Evolutionary conservation across 345 rosid species (phyloP), one percentile per base, ranked within the genome.

Genomic region (Populus simonii): DNA sequence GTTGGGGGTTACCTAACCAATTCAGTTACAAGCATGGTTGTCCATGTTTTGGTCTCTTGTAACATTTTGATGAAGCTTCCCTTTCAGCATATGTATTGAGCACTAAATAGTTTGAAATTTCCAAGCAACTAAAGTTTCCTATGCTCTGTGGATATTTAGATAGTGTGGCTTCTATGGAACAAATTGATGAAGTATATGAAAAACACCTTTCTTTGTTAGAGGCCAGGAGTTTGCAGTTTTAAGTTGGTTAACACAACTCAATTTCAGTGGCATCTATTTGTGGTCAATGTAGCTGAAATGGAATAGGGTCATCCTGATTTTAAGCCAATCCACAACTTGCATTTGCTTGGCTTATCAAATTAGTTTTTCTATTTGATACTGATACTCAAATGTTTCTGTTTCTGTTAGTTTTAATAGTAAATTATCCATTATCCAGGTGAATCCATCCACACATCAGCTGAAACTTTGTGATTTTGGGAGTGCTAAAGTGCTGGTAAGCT

Each of bases 391-490:
- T 38, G 55, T 5, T 59, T 17, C 29, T 9, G 6, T 25, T 39
- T 38, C 53, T 38, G 61, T 33, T 68, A 18, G 35, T 33, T 74
- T 68, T 12, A 71, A 25, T 71, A 71, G 57, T 38, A 31, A 23
- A 47, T 71, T 71, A 49, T n/a, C 75, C 39, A 38, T 84, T 76
- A 71, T 79, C 74, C 85, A 93, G 98, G 98, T 94, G 75, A 93
- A 94, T 86, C 97, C 91, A 11, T 91, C 89, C 65, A 90, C 97
- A 0, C 98, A 94, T 85, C 97, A 94, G 85, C 87, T 93, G 43
- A 94, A 94, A 81, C 83, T 94, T 62, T 94, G 98, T 80, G 98
- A 94, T 85, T 94, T 94, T 78, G 98, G 98, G 72, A 94, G 98
- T 80, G 98, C 98, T 20, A 94, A 94, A 88, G 90, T 92, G 81